A percentile compares a stretch with the other conserved stretches of the same genome.
These are phyloP conservation scores for Colletotrichum shisoi DNA, from an alignment of 2,329 filamentous ascomycete genomes.

Conservation along the genomic window DNA sequence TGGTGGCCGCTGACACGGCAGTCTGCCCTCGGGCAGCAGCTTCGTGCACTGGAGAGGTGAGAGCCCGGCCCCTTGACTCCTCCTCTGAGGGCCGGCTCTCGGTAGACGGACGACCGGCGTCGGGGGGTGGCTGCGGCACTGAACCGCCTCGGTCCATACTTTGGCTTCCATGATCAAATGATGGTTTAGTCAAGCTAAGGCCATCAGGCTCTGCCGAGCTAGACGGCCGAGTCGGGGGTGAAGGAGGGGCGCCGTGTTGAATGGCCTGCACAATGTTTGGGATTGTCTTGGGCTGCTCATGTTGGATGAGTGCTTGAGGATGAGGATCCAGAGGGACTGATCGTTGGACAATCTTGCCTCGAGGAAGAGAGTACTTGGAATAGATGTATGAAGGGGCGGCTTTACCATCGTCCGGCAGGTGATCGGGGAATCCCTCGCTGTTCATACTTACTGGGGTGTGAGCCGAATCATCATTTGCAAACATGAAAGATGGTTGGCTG, in stretches of 20 bases:
- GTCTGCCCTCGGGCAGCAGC: slow-evolving; percentile 52
- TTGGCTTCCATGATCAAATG: slow-evolving; percentile 60
- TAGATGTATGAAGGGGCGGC: slow-evolving; percentile 81
- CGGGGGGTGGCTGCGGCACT: slow-evolving; percentile 55
- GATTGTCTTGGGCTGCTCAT: slow-evolving; percentile 63
- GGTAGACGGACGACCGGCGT: slow-evolving; percentile 56
- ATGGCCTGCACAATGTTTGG: slow-evolving; percentile 55
- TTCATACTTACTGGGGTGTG: slow-evolving; percentile 77
- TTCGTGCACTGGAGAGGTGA: slow-evolving; percentile 52
- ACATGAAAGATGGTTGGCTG: slow-evolving; percentile 70
- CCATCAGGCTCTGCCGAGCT: slow-evolving; percentile 62
- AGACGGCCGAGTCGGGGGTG: slow-evolving; percentile 67
- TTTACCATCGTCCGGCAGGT: slow-evolving; percentile 55
- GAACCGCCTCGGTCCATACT: slow-evolving; percentile 55
- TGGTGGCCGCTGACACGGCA: slow-evolving; percentile 59
- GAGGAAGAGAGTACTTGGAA: slow-evolving; percentile 81
- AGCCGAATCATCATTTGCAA: slow-evolving; percentile 67
- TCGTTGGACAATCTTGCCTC: slow-evolving; percentile 80
- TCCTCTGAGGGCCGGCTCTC: slow-evolving; percentile 61
- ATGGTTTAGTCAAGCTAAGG: slow-evolving; percentile 53
- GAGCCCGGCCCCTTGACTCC: slow-evolving; percentile 55
- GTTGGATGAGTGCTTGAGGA: slow-evolving; percentile 64
- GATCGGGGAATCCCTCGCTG: slow-evolving; percentile 71
- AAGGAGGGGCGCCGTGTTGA: slow-evolving; percentile 62
- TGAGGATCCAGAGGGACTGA: slow-evolving; percentile 66